phyloP scores from a whole-genome alignment of 306 rosid genomes.

The Lathyrus tuberosus region DNA sequence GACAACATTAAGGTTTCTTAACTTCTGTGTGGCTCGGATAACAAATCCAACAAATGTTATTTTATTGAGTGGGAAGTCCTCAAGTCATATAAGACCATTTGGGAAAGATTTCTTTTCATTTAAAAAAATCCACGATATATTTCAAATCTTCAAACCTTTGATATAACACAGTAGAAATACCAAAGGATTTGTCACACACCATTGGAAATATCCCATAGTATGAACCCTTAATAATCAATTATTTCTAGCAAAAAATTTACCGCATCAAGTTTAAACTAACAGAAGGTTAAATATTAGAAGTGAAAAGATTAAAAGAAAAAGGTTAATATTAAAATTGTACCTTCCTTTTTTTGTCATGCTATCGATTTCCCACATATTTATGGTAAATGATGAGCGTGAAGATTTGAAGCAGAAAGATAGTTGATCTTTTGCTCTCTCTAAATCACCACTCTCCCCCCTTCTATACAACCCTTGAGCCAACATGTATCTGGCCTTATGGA shows the following conservation, averaged over 20 bases:
- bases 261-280: slow-evolving; percentile 24
- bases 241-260: slow-evolving; percentile 15
- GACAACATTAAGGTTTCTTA: slow-evolving; percentile 28
- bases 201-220: slow-evolving; percentile 14
- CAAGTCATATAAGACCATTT: slow-evolving; percentile 23
- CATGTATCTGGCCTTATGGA: slow-evolving; percentile 97
- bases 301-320: background rate
- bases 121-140: slow-evolving; percentile 16
- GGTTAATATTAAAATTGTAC: slow-evolving; percentile 45
- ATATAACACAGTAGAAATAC: background rate
- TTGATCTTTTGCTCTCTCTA: slow-evolving; percentile 92
- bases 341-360: slow-evolving; percentile 93
- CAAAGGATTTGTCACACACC: slow-evolving; percentile 21
- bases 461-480: slow-evolving; percentile 85
- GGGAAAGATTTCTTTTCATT: slow-evolving; percentile 19
- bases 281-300: slow-evolving; percentile 24
- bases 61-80: slow-evolving; percentile 28
- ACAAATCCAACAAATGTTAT: slow-evolving; percentile 23
- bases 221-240: slow-evolving; percentile 22
- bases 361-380: slow-evolving; percentile 99
- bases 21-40: slow-evolving; percentile 24
- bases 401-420: slow-evolving; percentile 98
- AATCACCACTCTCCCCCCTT: slow-evolving; percentile 69
- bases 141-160: slow-evolving; percentile 25
- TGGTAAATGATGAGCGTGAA: slow-evolving; percentile 92